Conservation (phyloP, 2,329 filamentous ascomycete genomes). For the Colletotrichum cereale region DNA sequence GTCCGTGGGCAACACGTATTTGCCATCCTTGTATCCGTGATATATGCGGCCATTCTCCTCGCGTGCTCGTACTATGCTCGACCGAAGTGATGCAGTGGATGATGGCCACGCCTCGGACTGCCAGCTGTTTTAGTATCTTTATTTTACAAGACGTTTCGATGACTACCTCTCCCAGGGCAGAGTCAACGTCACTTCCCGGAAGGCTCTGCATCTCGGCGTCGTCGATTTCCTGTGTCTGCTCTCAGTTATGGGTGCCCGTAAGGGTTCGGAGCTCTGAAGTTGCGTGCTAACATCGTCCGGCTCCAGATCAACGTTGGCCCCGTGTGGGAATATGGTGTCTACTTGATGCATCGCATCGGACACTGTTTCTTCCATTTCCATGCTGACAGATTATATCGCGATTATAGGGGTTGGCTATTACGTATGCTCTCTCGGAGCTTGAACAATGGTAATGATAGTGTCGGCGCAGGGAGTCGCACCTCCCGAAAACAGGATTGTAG, state of each 20-base stretch:
- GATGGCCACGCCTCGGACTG: slow-evolving; percentile 47
- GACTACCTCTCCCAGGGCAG: slow-evolving; percentile 47
- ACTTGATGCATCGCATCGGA: slow-evolving; percentile 24
- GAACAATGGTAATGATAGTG: background rate
- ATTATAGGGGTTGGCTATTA: background rate
- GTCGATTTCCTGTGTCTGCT: slow-evolving; percentile 23
- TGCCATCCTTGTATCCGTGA: slow-evolving; percentile 54
- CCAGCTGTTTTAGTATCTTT: slow-evolving; percentile 4
- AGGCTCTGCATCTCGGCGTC: slow-evolving; percentile 39
- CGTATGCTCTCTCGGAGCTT: background rate
- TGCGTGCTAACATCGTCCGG: slow-evolving; percentile 36
- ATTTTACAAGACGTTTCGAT: background rate
- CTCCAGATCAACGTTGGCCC: slow-evolving; percentile 28
- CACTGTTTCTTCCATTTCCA: slow-evolving; percentile 26
- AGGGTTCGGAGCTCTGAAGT: background rate
- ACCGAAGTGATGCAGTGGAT: slow-evolving; percentile 49
- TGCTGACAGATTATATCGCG: background rate
- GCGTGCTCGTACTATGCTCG: slow-evolving; percentile 46
- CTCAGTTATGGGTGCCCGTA: slow-evolving; percentile 5
- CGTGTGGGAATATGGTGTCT: slow-evolving; percentile 15
- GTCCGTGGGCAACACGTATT: slow-evolving; percentile 54
- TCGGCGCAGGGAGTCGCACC: background rate
- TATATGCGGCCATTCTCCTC: slow-evolving; percentile 55
- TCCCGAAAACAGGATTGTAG: background rate
- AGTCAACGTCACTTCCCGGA: slow-evolving; percentile 43